Conservation (phyloP, 2,329 filamentous ascomycete genomes). For the Sphaerostilbella broomeana region DNA sequence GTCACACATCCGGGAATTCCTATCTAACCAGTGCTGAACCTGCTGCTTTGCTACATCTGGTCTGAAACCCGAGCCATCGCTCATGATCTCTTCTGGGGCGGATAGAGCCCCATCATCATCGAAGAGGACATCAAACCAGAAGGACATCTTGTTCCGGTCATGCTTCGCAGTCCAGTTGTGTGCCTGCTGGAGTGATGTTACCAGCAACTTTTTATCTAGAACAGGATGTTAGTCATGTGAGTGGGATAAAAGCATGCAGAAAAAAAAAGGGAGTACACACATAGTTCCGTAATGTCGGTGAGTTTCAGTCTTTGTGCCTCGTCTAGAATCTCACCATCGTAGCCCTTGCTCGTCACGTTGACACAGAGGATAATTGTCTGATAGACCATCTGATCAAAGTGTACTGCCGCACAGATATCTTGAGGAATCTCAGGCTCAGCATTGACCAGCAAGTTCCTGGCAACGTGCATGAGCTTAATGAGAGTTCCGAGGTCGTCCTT, state of each 20-base stretch:
- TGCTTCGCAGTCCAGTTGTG: constrained; percentile 66
- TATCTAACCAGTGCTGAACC: constrained; percentile 55
- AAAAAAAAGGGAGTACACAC: too few species aligned
- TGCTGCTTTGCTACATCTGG: constrained; percentile 53
- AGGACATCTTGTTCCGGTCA: constrained; percentile 63
- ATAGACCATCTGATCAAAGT: constrained; percentile 60
- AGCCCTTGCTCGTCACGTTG: constrained; percentile 61
- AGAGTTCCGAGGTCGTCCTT: constrained; percentile 57
- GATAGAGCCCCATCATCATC: constrained; percentile 47
- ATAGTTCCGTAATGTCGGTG: constrained; percentile 58
- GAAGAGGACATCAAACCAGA: constrained; percentile 61
- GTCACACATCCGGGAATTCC: constrained; percentile 53
- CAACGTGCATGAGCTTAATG: constrained; percentile 62
- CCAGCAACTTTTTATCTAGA: constrained; percentile 59
- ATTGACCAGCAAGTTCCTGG: constrained; percentile 57
- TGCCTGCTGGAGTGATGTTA: constrained; percentile 59
- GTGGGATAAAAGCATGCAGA: too few species aligned
- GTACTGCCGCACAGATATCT: constrained; percentile 57
- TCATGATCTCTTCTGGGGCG: constrained; percentile 45
- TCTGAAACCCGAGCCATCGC: constrained; percentile 47
- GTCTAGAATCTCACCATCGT: constrained; percentile 57
- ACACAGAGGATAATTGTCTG: constrained; percentile 60
- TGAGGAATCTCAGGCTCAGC: constrained; percentile 59
- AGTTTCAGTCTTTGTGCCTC: constrained; percentile 50
- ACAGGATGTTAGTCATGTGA: too few species aligned